Conservation (phyloP, 179 eudicot species). For the Gypsophila paniculata region DNA sequence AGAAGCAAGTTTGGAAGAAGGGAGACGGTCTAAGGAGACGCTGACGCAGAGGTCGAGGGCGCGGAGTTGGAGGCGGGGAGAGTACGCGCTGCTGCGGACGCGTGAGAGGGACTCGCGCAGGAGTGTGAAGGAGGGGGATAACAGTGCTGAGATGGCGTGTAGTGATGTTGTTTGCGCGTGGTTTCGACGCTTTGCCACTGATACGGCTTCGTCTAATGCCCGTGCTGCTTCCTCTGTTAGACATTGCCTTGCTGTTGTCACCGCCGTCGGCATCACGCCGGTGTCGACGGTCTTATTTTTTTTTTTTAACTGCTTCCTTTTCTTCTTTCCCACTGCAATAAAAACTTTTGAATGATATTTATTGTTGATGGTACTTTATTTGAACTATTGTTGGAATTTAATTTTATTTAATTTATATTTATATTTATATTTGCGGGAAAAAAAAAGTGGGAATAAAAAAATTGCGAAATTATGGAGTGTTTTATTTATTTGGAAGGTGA, state of each 20-base stretch:
- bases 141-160: constrained; percentile 71
- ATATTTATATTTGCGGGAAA: not conserved
- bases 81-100: constrained; percentile 48
- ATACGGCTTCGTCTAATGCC: constrained; percentile 73
- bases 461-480: not conserved
- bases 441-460: not conserved
- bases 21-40: constrained; percentile 70
- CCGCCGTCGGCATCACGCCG: constrained; percentile 84
- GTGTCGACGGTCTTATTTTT: constrained; percentile 15
- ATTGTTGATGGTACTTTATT: not conserved
- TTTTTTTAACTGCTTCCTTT: too few relatives aligned
- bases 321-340: not conserved
- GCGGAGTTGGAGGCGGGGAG: constrained; percentile 69
- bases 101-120: constrained; percentile 78
- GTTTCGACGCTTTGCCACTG: constrained; percentile 72
- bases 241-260: constrained; percentile 71
- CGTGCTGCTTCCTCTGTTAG: constrained; percentile 69
- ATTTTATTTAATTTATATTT: too few relatives aligned
- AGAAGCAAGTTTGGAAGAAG: constrained; percentile 29
- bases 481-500: not conserved
- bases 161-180: constrained; percentile 87
- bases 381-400: not conserved
- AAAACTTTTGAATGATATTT: too few relatives aligned
- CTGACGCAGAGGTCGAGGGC: constrained; percentile 73
- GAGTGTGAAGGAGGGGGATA: constrained; percentile 55